A percentile compares a stretch with the other conserved stretches of the same genome.
Conservation (phyloP, 495 filamentous ascomycete genomes). For the Talaromyces proteolyticus region DNA sequence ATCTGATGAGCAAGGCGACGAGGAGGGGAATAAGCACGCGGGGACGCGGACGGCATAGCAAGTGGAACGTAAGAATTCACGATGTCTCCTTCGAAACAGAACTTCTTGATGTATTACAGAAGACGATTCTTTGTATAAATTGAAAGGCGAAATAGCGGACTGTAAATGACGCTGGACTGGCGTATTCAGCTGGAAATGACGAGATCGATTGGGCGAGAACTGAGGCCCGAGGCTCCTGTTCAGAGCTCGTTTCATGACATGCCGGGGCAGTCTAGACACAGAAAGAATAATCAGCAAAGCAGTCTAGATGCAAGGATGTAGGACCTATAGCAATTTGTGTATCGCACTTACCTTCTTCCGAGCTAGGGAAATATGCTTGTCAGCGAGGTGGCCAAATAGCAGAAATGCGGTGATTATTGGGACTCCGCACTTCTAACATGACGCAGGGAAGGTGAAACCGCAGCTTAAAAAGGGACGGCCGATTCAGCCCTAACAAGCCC, state of each 20-base stretch:
- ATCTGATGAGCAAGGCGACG: neutral
- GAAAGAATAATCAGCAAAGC: neutral
- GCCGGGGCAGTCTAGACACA: neutral
- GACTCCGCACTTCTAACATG: neutral
- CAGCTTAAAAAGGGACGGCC: neutral
- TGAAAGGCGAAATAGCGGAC: neutral
- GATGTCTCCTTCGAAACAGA: neutral
- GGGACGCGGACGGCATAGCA: neutral
- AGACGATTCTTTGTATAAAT: neutral
- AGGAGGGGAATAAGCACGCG: neutral
- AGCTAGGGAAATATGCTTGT: neutral
- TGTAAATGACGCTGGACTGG: neutral
- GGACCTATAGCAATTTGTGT: neutral
- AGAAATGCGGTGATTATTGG: neutral
- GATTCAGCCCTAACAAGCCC: neutral
- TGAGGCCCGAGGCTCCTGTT: neutral
- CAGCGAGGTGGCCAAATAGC: neutral
- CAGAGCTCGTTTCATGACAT: constrained; percentile 3
- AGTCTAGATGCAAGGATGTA: neutral
- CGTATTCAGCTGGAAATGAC: neutral
- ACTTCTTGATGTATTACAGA: neutral
- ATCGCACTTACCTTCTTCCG: neutral
- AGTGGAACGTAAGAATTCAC: neutral
- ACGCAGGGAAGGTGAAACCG: neutral
- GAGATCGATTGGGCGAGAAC: constrained; percentile 5